A percentile compares a stretch with the other conserved stretches of the same genome.
These are phyloP conservation scores for Eucalyptus microcorys DNA, from an alignment of 345 rosid genomes.

Conservation along the genomic window DNA sequence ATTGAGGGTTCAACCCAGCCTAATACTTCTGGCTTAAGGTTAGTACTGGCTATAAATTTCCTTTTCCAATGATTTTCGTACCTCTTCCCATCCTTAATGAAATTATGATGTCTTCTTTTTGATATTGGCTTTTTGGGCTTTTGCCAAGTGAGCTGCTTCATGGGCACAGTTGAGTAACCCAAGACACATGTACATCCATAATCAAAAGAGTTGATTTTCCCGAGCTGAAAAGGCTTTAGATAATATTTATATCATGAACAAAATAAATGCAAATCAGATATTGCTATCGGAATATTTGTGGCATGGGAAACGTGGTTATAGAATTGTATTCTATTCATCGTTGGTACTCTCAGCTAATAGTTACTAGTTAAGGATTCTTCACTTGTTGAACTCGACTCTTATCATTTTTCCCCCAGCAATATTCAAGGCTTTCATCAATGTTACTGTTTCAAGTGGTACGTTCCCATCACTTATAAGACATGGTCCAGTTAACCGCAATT, in stretches of 20 bases:
- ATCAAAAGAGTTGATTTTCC: neutral
- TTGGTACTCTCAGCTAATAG: neutral
- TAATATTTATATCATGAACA: neutral
- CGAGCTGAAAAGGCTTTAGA: neutral
- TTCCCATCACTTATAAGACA: neutral
- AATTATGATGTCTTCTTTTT: neutral
- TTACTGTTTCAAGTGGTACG: neutral
- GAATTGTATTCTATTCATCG: neutral
- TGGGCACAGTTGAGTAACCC: neutral
- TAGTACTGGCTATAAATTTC: neutral
- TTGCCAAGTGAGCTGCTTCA: neutral
- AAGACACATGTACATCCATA: neutral
- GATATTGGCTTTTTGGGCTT: neutral
- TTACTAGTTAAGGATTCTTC: neutral
- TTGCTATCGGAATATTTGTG: neutral
- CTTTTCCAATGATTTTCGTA: neutral
- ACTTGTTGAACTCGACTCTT: neutral
- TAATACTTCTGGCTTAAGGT: slow-evolving; percentile 83
- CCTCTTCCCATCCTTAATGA: neutral
- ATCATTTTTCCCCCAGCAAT: neutral
- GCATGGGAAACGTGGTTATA: neutral
- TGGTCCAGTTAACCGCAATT: neutral
- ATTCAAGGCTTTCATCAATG: neutral
- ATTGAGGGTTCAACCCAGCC: slow-evolving; percentile 67
- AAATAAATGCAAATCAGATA: neutral